phyloP scores from a whole-genome alignment of 2,329 filamentous ascomycete genomes.

The Cladorrhinum sp. region DNA sequence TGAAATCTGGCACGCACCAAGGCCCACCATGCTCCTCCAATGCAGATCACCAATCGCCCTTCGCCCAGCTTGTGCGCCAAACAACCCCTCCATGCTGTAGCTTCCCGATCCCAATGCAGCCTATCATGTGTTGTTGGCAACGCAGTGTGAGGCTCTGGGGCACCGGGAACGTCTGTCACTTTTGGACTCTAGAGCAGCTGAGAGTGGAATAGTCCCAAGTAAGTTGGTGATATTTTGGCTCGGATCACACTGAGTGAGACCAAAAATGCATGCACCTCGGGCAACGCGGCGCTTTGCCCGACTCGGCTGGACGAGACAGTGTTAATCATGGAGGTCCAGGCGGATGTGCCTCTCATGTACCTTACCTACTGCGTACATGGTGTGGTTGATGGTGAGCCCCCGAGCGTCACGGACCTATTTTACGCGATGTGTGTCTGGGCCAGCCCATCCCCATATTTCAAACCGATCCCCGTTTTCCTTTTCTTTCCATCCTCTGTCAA shows the following conservation, averaged over 20 bases:
- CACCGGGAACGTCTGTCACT: conserved; percentile 11
- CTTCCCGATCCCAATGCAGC: conserved; percentile 8
- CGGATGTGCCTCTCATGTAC: conserved; percentile 9
- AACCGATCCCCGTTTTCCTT: conserved; percentile 2
- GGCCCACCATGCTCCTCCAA: conserved; percentile 10
- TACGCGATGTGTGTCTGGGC: not conserved
- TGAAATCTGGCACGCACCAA: conserved; percentile 6
- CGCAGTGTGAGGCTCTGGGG: conserved; percentile 21
- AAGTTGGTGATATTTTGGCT: not conserved
- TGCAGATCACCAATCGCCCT: conserved; percentile 18
- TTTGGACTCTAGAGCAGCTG: not conserved
- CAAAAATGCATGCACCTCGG: conserved; percentile 16
- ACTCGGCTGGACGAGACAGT: conserved; percentile 14
- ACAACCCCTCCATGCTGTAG: conserved; percentile 13
- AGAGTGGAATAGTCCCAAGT: not conserved
- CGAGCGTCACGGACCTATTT: not conserved
- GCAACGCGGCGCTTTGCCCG: conserved; percentile 22
- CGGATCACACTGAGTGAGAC: conserved; percentile 18
- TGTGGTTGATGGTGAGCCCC: conserved; percentile 9
- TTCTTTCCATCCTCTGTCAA: not conserved
- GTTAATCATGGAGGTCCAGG: not conserved
- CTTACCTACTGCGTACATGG: not conserved
- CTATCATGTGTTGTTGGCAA: conserved; percentile 13
- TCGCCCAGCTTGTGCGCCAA: conserved; percentile 23
- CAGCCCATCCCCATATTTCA: conserved; percentile 1